Evolutionary conservation across 2,329 filamentous ascomycete species (phyloP).

Genomic region (Blastomyces silverae): DNA sequence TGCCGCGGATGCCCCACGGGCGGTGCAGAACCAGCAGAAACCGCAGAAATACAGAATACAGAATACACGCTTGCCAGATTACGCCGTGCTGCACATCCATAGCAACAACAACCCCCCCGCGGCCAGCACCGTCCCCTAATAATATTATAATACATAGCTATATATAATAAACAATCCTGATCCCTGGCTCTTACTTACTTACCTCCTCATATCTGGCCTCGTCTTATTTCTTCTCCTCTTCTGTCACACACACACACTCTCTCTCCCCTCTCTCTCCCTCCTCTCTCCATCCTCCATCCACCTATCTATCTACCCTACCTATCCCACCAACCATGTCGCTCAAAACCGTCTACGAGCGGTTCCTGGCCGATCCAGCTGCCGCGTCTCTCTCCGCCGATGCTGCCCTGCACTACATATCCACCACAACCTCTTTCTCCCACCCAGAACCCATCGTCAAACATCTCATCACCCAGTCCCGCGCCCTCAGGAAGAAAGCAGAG

Average conservation of each 20-base stretch:
- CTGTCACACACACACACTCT: no score
- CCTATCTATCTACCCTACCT: conserved; percentile 9
- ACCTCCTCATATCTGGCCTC: background rate
- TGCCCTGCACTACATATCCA: conserved; percentile 81
- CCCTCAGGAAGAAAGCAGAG: conserved; percentile 77
- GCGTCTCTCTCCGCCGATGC: conserved; percentile 59
- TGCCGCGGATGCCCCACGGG: background rate
- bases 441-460: conserved; percentile 76
- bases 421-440: conserved; percentile 66
- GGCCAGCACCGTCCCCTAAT: background rate
- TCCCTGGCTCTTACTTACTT: background rate
- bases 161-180: background rate
- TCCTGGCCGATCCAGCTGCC: conserved; percentile 60
- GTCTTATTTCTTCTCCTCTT: background rate
- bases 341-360: conserved; percentile 59
- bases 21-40: background rate
- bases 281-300: conserved; percentile 19
- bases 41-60: background rate
- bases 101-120: background rate
- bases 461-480: conserved; percentile 60
- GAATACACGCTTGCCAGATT: no score
- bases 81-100: background rate
- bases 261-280: background rate
- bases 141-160: background rate
- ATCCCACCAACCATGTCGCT: conserved; percentile 35